Evolutionary conservation across 1,284 basidiomycete genomes (phyloP), one percentile per base, ranked within the genome.

Genomic region (Mycosarcoma mackinlayi): DNA sequence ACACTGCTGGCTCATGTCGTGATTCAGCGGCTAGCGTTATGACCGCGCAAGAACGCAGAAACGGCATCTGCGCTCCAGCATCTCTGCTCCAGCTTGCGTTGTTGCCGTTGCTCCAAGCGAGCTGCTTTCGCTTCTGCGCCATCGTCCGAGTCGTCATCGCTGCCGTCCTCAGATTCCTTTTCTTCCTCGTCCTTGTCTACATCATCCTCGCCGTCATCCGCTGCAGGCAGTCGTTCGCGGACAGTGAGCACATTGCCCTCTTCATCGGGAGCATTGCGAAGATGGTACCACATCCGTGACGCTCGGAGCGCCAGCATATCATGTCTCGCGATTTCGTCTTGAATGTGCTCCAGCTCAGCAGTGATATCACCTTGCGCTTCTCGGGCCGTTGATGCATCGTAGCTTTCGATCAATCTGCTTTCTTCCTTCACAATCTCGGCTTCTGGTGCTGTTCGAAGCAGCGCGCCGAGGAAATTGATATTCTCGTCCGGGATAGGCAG

Each of bases 361-460:
- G 53, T 40, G 9, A 65, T 25, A n/a, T 50, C 51, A 2, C 33
- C 45, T 7, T 19, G 44, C 38, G 37, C 16, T 16, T 49, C 45
- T 9, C 21, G 25, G 10, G 33, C 23, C 14, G 38, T 16, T 6
- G 52, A 25, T 30, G 59, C 59, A 24, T 75, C 62, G 50, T 75
- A 77, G 55, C 51, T 59, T 14, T 53, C 50, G 11, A 77, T 44
- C 24, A 73, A 35, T 16, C 45, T 49, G 25, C 46, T 40, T 34
- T 77, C 76, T n/a, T 63, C 52, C 16, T 58, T 53, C 18, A 55
- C 23, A 30, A 71, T 65, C 9, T 75, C 71, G 18, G 67, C 49
- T 31, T 77, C 76, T 4, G 76, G 76, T 10, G 74, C 73, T 9
- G 76, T 77, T 16, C 76, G 68, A 37, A 77, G 68, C 31, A 77